Base-by-base conservation (phyloP, 345 rosid genomes). In the Corymbia maculata region DNA sequence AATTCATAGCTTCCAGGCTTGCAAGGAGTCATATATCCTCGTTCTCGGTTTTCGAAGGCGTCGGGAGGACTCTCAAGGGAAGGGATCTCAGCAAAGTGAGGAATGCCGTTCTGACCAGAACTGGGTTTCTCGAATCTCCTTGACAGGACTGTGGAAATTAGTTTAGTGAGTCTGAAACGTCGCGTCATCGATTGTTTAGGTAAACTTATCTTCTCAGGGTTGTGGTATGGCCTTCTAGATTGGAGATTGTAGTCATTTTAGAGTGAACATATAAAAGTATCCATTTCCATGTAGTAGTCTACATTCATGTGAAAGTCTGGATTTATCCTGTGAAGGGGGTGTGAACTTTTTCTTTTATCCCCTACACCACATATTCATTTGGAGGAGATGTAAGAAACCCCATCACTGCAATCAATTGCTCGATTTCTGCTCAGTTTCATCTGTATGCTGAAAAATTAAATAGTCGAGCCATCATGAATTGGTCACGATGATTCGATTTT, bases 31-130 rank as follows among this genome's bases (percentile, higher is more conserved):
- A 93, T 88, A 93, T 97, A 92, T 96, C 99, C 50, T 95, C 99
- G 4, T 95, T 93, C 86, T 97, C 99, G 19, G 95, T 95, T 49
- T 94, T 94, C 87, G 99, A 97, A 92, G 98, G 99, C 52, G 87
- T 93, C 61, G 99, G 99, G 86, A 96, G 99, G 91, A 97, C 97
- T 36, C 97, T 97, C 55, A 96, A 97, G 91, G 99, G 99, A 61
- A 95, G 99, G 91, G 99, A 97, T 93, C 97, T 97, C 64, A 97
- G 97, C 91, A 93, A 93, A 92, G 93, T 97, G 88, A 96, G 98
- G 90, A 94, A 95, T 90, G 96, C 96, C 52, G 92, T 97, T 85
- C 88, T 97, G 90, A 91, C 95, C 28, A 97, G 94, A 94, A 97
- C 98, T 57, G 98, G 98, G 28, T 96, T 97, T 90, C 87, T 86